These are phyloP conservation scores for Termitomyces sp. DNA, from an alignment of 768 basidiomycete genomes.

Conservation along the genomic window DNA sequence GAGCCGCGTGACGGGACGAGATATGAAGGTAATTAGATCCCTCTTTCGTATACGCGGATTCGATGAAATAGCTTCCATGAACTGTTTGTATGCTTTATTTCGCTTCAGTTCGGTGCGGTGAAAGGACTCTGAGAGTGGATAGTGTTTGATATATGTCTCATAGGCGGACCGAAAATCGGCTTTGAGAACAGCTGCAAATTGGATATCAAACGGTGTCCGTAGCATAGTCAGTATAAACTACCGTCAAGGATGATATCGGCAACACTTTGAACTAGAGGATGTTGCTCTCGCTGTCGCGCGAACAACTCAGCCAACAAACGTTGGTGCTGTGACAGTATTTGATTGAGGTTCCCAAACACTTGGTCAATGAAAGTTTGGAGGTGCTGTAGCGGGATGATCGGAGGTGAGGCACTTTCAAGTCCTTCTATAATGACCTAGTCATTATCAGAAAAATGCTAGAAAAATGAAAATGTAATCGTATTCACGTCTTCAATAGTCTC, in stretches of 20 bases:
- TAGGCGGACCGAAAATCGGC: conserved; percentile 59
- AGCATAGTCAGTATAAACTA: conserved; percentile 23
- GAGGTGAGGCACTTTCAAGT: conserved; percentile 53
- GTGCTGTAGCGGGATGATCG: conserved; percentile 52
- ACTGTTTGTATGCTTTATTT: conserved; percentile 62
- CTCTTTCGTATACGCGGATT: conserved; percentile 69
- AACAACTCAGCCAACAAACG: conserved; percentile 70
- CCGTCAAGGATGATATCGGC: conserved; percentile 84
- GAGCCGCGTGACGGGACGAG: conserved; percentile 84
- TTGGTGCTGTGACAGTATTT: conserved; percentile 63
- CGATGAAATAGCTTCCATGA: conserved; percentile 55
- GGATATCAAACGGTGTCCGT: neutral
- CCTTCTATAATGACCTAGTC: conserved; percentile 68
- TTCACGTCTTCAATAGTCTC: conserved; percentile 61
- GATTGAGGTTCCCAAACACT: conserved; percentile 80
- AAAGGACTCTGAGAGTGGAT: conserved; percentile 77
- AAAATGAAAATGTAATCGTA: neutral
- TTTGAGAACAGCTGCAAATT: conserved; percentile 34
- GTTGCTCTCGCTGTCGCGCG: conserved; percentile 76
- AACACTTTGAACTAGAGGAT: conserved; percentile 77
- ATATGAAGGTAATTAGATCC: conserved; percentile 77
- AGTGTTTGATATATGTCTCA: conserved; percentile 83
- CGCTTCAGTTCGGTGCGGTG: conserved; percentile 72
- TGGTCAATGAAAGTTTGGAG: conserved; percentile 66
- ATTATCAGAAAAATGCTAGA: neutral